These are phyloP conservation scores for Phytophthora pseudosyringae DNA, from an alignment of 352 stramenopile genomes.

Conservation along the genomic window DNA sequence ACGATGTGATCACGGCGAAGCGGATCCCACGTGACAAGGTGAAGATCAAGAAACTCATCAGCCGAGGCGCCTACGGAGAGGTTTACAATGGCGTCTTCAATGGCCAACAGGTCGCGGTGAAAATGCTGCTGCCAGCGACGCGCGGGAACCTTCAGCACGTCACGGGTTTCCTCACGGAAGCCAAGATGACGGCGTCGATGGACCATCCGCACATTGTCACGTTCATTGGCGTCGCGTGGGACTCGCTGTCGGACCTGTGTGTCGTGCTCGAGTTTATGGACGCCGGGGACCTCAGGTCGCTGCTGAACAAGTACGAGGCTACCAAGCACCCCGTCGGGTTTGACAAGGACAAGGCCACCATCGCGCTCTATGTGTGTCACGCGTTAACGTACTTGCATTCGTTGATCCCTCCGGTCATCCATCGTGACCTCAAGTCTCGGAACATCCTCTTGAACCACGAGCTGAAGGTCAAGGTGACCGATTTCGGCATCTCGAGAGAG, in stretches of 20 bases:
- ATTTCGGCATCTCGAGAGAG: constrained; percentile 66
- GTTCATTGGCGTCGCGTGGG: constrained; percentile 62
- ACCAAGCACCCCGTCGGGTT: constrained; percentile 20
- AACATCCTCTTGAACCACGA: constrained; percentile 38
- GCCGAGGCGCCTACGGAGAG: constrained; percentile 49
- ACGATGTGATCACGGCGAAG: constrained; percentile 40
- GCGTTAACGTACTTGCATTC: constrained; percentile 36
- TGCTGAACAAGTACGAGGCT: constrained; percentile 30
- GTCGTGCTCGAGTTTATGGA: constrained; percentile 61
- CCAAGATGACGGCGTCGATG: constrained; percentile 49
- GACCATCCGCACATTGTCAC: constrained; percentile 60
- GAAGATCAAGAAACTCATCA: constrained; percentile 29
- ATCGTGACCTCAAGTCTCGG: constrained; percentile 48
- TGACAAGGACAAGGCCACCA: constrained; percentile 36
- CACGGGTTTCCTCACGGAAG: constrained; percentile 59
- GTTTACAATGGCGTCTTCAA: constrained; percentile 50
- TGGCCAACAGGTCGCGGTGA: constrained; percentile 47
- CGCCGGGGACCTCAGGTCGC: constrained; percentile 41
- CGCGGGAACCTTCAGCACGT: constrained; percentile 38
- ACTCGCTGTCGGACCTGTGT: constrained; percentile 50
- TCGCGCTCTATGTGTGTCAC: constrained; percentile 40
- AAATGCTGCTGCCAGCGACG: constrained; percentile 39
- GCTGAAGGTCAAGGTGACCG: constrained; percentile 61
- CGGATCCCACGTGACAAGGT: constrained; percentile 40
- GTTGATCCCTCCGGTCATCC: constrained; percentile 29